Base-by-base conservation (phyloP, 345 rosid genomes). In the Lepidium africanum region DNA sequence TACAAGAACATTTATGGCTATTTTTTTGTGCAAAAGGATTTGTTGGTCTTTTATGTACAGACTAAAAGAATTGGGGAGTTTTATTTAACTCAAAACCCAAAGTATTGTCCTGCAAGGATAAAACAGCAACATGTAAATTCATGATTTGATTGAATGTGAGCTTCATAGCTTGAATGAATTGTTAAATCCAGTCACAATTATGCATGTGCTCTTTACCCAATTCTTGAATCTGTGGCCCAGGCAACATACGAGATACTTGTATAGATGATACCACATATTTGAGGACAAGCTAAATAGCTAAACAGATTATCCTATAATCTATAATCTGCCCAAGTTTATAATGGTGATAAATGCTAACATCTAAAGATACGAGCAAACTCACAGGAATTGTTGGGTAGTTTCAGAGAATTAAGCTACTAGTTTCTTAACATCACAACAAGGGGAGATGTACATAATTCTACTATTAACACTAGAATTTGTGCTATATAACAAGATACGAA, bases 21-120 rank as follows among this genome's bases (percentile, higher is more conserved):
- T 21, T 88, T 86, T 78, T 83, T 83, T 74, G 79, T 74, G 73
- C 63, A 61, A 32, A 71, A 73, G 73, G 82, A 69, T 78, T 78
- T 81, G 77, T 78, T 79, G 77, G 78, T 33, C 76, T 74, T 14
- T 75, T 25, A 41, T 79, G 85, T 82, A 80, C 77, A 80, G 62
- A 76, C 59, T 38, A 39, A 68, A 5, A 73, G 71, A 19, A 54
- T 65, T 67, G 52, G 56, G 81, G 67, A 59, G 33, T 30, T 30
- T 30, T 30, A 30, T 83, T 67, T 52, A 55, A 72, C 70, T 74
- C 73, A 65, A 47, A 63, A 73, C 71, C 79, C 68, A 45, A 63
- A 41, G 61, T 60, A 48, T 40, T 56, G 46, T 68, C 71, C 61
- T 72, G 70, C 49, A 47, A 65, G 69, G 57, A 45, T 32, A 48